These are phyloP conservation scores for Chalaropsis ovoidea DNA, from an alignment of 2,329 filamentous ascomycete genomes.

Conservation along the genomic window DNA sequence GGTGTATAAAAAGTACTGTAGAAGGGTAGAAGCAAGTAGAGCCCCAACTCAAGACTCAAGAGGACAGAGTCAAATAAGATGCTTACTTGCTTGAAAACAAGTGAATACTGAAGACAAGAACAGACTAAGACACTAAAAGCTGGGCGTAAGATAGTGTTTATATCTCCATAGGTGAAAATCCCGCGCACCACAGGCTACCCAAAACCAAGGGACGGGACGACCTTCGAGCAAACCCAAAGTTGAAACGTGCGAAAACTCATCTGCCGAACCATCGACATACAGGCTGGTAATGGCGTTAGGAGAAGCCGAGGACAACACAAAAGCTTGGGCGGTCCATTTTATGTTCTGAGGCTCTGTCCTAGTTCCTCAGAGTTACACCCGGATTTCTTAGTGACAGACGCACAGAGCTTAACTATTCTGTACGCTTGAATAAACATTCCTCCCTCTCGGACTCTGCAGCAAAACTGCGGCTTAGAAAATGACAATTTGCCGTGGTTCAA, in stretches of 20 bases:
- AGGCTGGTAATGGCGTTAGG: neutral
- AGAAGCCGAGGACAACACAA: neutral
- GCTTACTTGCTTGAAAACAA: too few species aligned
- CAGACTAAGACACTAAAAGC: too few species aligned
- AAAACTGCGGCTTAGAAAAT: neutral
- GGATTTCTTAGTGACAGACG: neutral
- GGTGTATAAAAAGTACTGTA: too few species aligned
- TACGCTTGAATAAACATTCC: neutral
- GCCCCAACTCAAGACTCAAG: too few species aligned
- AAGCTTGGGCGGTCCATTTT: constrained; percentile 2
- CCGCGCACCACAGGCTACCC: too few species aligned
- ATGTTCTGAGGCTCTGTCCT: neutral
- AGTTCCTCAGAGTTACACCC: neutral
- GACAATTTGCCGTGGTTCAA: constrained; percentile 1
- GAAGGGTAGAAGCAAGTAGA: too few species aligned
- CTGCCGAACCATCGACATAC: neutral
- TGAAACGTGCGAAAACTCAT: neutral
- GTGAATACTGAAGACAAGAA: too few species aligned
- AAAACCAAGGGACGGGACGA: neutral
- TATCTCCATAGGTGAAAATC: neutral
- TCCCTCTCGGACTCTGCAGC: too few species aligned
- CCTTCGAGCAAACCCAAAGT: neutral
- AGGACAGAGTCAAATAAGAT: too few species aligned
- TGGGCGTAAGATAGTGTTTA: neutral
- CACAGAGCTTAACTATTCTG: neutral